A percentile compares a stretch with the other conserved stretches of the same genome.
phyloP scores from a whole-genome alignment of 352 stramenopile genomes.

The Pythium myriotylum region DNA sequence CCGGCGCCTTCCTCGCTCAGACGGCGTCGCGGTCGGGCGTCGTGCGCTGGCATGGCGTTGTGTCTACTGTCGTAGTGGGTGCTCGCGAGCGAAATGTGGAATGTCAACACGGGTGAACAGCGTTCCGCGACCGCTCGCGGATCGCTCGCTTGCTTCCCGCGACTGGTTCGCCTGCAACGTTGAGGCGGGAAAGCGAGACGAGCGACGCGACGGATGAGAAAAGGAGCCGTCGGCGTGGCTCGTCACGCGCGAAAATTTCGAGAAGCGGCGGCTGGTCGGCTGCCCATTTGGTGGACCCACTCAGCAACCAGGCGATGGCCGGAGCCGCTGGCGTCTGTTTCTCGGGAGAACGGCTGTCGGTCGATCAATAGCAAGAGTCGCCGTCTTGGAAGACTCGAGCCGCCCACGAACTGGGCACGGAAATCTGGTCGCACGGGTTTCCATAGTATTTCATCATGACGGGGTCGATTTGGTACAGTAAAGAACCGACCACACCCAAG shows the following conservation, averaged over 20 bases:
- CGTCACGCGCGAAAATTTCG: slow-evolving; percentile 36
- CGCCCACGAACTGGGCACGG: too few relatives aligned
- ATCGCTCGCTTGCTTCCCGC: background rate
- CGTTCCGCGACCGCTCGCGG: background rate
- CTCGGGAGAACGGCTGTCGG: slow-evolving; percentile 5
- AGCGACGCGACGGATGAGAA: slow-evolving; percentile 14
- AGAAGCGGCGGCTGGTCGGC: slow-evolving; percentile 21
- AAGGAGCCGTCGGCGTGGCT: slow-evolving; percentile 11
- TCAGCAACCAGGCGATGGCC: slow-evolving; percentile 4
- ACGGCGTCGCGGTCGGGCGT: slow-evolving; percentile 15
- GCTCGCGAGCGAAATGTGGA: slow-evolving; percentile 14
- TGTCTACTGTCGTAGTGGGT: background rate
- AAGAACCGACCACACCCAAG: too few relatives aligned
- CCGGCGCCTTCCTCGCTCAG: slow-evolving; percentile 28
- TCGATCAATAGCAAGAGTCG: background rate
- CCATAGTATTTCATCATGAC: too few relatives aligned
- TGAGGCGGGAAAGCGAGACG: slow-evolving; percentile 12
- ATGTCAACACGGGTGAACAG: slow-evolving; percentile 14
- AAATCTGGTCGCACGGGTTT: too few relatives aligned
- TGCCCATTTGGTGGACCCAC: slow-evolving; percentile 17
- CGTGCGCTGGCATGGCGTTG: slow-evolving; percentile 20
- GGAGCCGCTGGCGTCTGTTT: slow-evolving; percentile 10
- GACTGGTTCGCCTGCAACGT: slow-evolving; percentile 14
- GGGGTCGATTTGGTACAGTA: too few relatives aligned
- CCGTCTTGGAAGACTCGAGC: too few relatives aligned